These are phyloP conservation scores for Monocercomonoides exilis DNA, from an alignment of 78 protist genomes.

Conservation along the genomic window DNA sequence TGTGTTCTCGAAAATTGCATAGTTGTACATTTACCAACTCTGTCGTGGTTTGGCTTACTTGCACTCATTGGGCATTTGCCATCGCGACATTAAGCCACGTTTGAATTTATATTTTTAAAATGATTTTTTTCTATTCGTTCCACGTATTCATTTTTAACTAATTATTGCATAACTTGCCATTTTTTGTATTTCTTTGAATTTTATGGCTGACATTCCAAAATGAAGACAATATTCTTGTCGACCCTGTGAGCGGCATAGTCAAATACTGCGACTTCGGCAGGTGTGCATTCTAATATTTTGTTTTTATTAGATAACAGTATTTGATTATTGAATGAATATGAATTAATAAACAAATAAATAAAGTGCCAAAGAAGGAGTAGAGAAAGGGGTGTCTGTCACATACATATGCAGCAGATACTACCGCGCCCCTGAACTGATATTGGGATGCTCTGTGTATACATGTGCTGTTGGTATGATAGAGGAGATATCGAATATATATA, in stretches of 20 bases:
- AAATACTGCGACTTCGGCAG: not conserved
- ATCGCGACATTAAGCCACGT: slow-evolving; percentile 88
- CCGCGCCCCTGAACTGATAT: slow-evolving; percentile 99
- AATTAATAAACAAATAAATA: not conserved
- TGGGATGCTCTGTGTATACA: slow-evolving; percentile 92
- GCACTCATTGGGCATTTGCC: slow-evolving; percentile 70
- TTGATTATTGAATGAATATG: not conserved
- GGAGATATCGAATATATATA: not conserved
- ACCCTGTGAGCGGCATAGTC: not conserved
- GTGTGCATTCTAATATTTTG: too few species aligned
- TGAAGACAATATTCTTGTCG: not conserved
- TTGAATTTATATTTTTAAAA: too few species aligned
- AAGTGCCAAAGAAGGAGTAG: slow-evolving; percentile 71
- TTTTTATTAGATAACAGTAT: not conserved
- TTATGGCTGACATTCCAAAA: not conserved
- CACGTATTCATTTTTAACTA: slow-evolving; percentile 82
- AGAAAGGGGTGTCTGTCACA: slow-evolving; percentile 91
- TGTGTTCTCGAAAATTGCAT: not conserved
- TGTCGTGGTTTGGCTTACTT: slow-evolving; percentile 73
- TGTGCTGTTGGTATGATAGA: too few species aligned
- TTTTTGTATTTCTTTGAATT: not conserved
- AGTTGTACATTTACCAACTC: slow-evolving; percentile 77
- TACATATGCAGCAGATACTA: slow-evolving; percentile 99
- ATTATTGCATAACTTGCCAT: slow-evolving; percentile 80
- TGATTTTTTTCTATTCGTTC: slow-evolving; percentile 64